phyloP scores from a whole-genome alignment of 2,329 filamentous ascomycete genomes.

The Alternaria sp. region DNA sequence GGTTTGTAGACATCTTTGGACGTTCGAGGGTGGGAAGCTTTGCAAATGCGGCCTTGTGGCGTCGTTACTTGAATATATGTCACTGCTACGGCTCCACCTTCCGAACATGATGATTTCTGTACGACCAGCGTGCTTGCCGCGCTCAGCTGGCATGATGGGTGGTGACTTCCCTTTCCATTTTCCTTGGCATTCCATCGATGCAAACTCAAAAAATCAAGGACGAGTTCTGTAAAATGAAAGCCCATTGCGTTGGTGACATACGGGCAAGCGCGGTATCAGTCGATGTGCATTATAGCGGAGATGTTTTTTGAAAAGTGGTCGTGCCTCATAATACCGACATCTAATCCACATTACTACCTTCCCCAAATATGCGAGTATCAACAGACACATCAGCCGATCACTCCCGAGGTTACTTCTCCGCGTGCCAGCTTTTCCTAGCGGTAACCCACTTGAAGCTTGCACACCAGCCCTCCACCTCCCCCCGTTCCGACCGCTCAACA shows the following conservation, averaged over 20 bases:
- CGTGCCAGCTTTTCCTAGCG: constrained; percentile 39
- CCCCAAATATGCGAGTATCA: background rate
- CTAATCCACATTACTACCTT: background rate
- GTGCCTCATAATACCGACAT: background rate
- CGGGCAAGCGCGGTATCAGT: background rate
- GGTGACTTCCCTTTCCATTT: background rate
- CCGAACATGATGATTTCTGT: background rate
- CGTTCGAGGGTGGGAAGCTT: background rate
- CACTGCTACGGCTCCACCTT: constrained; percentile 8
- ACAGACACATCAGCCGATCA: background rate
- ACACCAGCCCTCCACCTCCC: constrained; percentile 41
- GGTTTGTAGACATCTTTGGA: constrained; percentile 2
- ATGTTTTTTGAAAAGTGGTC: background rate
- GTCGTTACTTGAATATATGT: background rate
- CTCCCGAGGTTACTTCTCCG: background rate
- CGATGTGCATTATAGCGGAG: background rate
- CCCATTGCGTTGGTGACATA: background rate
- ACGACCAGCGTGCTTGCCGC: background rate
- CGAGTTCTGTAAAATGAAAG: background rate
- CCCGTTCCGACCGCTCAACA: constrained; percentile 27
- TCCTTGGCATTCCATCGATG: background rate
- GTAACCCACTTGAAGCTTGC: constrained; percentile 47
- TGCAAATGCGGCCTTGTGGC: background rate
- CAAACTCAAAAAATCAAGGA: background rate
- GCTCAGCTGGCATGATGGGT: background rate